Evolutionary conservation across 768 basidiomycete species (phyloP), one percentile per base, ranked within the genome.

Genomic region (Cyclocybe cylindracea): DNA sequence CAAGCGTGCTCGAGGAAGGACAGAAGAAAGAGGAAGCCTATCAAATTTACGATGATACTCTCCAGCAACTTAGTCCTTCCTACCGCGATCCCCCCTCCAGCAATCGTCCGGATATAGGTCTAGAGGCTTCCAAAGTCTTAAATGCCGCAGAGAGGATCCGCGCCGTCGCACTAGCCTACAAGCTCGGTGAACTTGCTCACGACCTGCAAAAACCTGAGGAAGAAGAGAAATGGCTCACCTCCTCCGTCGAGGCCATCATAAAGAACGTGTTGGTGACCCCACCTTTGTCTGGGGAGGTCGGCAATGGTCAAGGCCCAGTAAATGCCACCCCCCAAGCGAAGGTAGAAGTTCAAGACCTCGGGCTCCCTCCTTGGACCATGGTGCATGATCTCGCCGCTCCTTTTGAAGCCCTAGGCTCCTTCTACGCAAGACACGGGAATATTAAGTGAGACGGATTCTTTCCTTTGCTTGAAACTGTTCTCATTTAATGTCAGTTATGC

Each of bases 351-450:
- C 71, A 78, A 1, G 81, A 83, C 47, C 70, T 89, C 16, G 73
- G 75, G 10, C 57, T 88, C 44, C 87, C 88, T 1, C 53, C 61
- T 14, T 89, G 87, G 88, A 79, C 79, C 42, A 71, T 73, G 7
- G 75, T 71, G 50, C 75, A 78, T 16, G 85, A 89, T 56, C 67
- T 89, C 19, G 85, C 82, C 14, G 83, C 85, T 8, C 87, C 86
- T 1, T 72, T 89, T 33, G 86, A 87, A 58, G 81, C 85, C 0
- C 72, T 90, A 4, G 88, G 81, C 1, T 70, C 76, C 4, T 83
- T 83, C 46, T 87, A 89, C 55, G 78, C 79, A 4, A 70, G 73
- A 33, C 69, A 70, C 34, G 85, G 82, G 16, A 80, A 79, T 50
- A 56, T 73, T n/a, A 78, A 84, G 84, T 86, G 61, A 52, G 79